Conservation (phyloP, 1,284 basidiomycete genomes). For the Fomitopsis pinicola region DNA sequence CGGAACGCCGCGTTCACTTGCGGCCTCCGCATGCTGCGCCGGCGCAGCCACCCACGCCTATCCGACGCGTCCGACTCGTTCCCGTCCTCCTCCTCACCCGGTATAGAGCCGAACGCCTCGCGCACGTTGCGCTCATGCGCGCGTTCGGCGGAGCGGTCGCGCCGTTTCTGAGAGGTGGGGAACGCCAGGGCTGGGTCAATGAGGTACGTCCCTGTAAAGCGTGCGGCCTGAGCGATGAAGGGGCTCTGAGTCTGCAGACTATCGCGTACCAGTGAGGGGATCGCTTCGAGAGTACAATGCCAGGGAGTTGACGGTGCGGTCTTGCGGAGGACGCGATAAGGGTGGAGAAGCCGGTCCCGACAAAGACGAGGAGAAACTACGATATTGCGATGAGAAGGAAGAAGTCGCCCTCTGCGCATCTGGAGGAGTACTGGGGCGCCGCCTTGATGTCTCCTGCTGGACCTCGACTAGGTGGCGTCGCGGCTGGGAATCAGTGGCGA, state of each 20-base stretch:
- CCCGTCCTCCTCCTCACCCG: neutral
- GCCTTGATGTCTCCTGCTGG: too few relatives aligned
- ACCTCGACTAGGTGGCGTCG: neutral
- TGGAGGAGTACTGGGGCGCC: neutral
- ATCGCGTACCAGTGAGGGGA: conserved; percentile 13
- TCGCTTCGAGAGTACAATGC: conserved; percentile 17
- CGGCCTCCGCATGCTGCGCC: neutral
- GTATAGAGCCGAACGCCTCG: conserved; percentile 3
- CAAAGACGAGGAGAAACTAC: neutral
- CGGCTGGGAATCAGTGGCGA: neutral
- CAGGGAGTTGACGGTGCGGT: conserved; percentile 17
- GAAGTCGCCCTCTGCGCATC: neutral
- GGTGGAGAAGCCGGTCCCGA: neutral
- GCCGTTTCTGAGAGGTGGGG: neutral
- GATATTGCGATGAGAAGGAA: neutral
- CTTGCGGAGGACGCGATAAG: conserved; percentile 10
- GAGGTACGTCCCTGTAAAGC: conserved; percentile 11
- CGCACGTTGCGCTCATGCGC: conserved; percentile 4
- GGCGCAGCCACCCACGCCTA: neutral
- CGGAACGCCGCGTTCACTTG: conserved; percentile 25
- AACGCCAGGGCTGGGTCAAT: conserved; percentile 13
- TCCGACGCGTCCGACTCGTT: neutral
- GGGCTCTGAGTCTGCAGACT: neutral
- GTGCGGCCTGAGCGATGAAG: too few relatives aligned
- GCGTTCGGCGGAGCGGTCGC: neutral